Conservation (phyloP, 1,284 basidiomycete genomes). For the Gomphus bonarii region DNA sequence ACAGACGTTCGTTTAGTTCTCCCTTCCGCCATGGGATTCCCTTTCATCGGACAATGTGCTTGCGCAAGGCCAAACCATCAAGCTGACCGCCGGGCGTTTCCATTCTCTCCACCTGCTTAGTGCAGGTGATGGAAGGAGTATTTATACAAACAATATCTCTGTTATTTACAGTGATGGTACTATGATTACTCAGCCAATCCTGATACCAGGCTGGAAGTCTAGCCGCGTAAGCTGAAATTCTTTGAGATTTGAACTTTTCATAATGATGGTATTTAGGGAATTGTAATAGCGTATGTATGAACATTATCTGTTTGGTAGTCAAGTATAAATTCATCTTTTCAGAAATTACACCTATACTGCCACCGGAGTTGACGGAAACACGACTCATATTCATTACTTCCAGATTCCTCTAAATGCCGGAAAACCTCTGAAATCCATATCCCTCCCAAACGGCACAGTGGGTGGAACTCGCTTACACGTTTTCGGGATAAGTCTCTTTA, state of each 20-base stretch:
- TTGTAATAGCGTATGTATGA: conserved; percentile 11
- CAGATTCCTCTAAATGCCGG: conserved; percentile 12
- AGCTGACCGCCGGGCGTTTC: neutral
- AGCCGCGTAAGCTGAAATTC: neutral
- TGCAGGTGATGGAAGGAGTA: neutral
- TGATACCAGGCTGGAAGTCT: neutral
- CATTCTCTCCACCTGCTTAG: conserved; percentile 6
- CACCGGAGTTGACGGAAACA: conserved; percentile 6
- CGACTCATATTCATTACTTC: conserved; percentile 14
- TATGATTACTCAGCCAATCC: neutral
- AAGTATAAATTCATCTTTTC: neutral
- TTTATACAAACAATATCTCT: conserved; percentile 9
- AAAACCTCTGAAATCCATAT: conserved; percentile 1
- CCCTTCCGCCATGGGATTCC: conserved; percentile 5
- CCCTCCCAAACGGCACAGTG: conserved; percentile 5
- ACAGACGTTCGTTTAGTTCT: neutral
- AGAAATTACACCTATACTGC: conserved; percentile 3
- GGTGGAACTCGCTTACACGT: conserved; percentile 19
- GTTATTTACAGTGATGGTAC: conserved; percentile 6
- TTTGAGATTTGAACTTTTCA: neutral
- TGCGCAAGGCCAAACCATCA: neutral
- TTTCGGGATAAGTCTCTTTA: conserved; percentile 21
- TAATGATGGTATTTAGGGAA: neutral
- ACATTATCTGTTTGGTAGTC: conserved; percentile 15
- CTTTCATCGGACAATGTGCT: conserved; percentile 1